Base-by-base conservation (phyloP, 495 filamentous ascomycete genomes). In the Penicillium verhagenii region DNA sequence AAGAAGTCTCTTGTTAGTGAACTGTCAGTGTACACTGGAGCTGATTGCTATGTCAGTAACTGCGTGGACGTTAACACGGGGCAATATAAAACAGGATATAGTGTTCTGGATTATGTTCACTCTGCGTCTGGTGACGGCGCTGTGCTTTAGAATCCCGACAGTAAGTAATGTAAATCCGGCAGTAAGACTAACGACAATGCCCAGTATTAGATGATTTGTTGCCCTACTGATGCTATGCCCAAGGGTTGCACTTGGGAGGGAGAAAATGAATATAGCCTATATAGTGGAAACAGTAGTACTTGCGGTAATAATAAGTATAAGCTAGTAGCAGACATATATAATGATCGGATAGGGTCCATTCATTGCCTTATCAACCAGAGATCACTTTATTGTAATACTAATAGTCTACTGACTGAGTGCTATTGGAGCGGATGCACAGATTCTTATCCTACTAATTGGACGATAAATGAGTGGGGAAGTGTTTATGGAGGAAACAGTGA, bases 121-220 rank as follows among this genome's bases (percentile, higher is more conserved):
- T 7, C 3, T 1, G 43, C 4, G 2, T 46, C 43, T 24, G 1
- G 1, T 4, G 43, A 23, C 5, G n/a, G n/a, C n/a, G n/a, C n/a
- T n/a, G 8, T 46, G 21, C 26, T 46, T 28, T 4, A 28, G 16
- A 23, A 46, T 10, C 43, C 43, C 2, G 43, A 46, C 23, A 18
- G 28, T 1, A 13, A 48, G 6, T 14, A 18, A 4, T 48, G 45
- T 10, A 48, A 20, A 14, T 33, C n/a, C 1, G 43, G 43, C 4
- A 3, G n/a, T 33, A 26, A 48, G 2, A 1, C 8, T 2, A 18
- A 7, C 6, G 11, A 54, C 18, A n/a, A n/a, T n/a, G 18, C 50
- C 25, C 19, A 53, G 40, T 53, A 46, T 28, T 19, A 42, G 1
- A 1, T 53, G 2, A 53, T 54, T 3, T 47, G 43, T 23, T 54